Base-by-base conservation (phyloP, 106 monocot species). In the Ottelia alismoides region DNA sequence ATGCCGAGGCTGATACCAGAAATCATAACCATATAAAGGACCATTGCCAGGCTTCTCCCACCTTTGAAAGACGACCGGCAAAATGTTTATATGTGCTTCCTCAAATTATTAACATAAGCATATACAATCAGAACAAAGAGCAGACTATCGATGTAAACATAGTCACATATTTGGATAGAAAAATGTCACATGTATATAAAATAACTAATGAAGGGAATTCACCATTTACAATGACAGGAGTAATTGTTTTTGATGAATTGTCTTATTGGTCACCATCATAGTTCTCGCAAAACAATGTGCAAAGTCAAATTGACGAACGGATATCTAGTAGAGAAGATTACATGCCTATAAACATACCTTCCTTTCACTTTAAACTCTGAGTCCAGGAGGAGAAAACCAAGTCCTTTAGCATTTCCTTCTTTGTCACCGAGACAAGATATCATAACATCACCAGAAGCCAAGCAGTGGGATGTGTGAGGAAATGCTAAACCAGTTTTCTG, bases 41-140 rank as follows among this genome's bases (percentile, higher is more conserved):
- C 79, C 82, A 52, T 96, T 81, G 20, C 89, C 96, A 51, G 96
- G 96, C 63, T 82, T 96, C 66, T 96, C 96, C 96, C 96, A 96
- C 60, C 96, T 96, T 47, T n/a, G 3, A 24, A 63, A 53, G 23
- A 24, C n/a, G n/a, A n/a, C n/a, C n/a, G n/a, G n/a, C n/a, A n/a
- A n/a, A n/a, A n/a, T n/a, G n/a, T n/a, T n/a, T n/a, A n/a, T n/a
- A n/a, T n/a, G n/a, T n/a, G n/a, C n/a, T n/a, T n/a, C n/a, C n/a
- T n/a, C n/a, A n/a, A n/a, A n/a, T n/a, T n/a, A n/a, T n/a, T n/a
- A n/a, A n/a, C n/a, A n/a, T n/a, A n/a, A n/a, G n/a, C n/a, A n/a
- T n/a, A n/a, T n/a, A n/a, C n/a, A n/a, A n/a, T n/a, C n/a, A n/a
- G n/a, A n/a, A n/a, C n/a, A n/a, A n/a, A n/a, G n/a, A n/a, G n/a